These are phyloP conservation scores for Hericium erinaceus DNA, from an alignment of 768 basidiomycete genomes.

Conservation along the genomic window DNA sequence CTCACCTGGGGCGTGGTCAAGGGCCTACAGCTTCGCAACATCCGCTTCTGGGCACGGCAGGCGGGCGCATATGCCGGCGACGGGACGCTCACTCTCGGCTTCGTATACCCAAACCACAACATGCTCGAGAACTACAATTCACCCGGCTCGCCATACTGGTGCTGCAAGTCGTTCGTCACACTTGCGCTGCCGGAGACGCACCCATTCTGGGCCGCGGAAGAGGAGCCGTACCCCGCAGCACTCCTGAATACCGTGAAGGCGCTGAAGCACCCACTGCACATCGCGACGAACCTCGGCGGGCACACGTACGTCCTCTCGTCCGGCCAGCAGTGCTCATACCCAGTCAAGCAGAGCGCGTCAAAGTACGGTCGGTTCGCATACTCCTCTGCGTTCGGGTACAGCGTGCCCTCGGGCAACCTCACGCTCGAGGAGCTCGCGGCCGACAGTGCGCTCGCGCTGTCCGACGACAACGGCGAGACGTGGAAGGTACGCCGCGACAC, in stretches of 20 bases:
- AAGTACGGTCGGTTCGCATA: constrained; percentile 78
- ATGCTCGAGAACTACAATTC: constrained; percentile 79
- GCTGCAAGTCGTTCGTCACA: constrained; percentile 66
- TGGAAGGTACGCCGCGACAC: constrained; percentile 65
- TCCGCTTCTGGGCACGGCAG: constrained; percentile 63
- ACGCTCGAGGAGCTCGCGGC: constrained; percentile 65
- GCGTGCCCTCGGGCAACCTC: constrained; percentile 51
- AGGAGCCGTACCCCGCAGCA: constrained; percentile 51
- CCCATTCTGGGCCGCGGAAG: constrained; percentile 63
- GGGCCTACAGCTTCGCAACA: constrained; percentile 62
- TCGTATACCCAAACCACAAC: constrained; percentile 60
- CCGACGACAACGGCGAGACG: constrained; percentile 60
- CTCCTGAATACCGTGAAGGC: constrained; percentile 39
- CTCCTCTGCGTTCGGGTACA: constrained; percentile 71
- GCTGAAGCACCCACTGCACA: constrained; percentile 57
- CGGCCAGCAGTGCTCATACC: constrained; percentile 73
- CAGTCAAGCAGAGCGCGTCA: constrained; percentile 67
- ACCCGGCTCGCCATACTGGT: constrained; percentile 74
- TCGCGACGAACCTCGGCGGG: constrained; percentile 49
- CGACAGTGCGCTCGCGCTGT: constrained; percentile 62
- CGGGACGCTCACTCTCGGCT: constrained; percentile 67
- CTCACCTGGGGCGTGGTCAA: constrained; percentile 69
- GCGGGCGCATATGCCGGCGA: constrained; percentile 52
- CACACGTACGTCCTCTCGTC: constrained; percentile 69
- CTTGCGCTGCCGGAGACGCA: constrained; percentile 56